Evolutionary conservation across 2,329 filamentous ascomycete species (phyloP).

Genomic region (Leptographium procerum): DNA sequence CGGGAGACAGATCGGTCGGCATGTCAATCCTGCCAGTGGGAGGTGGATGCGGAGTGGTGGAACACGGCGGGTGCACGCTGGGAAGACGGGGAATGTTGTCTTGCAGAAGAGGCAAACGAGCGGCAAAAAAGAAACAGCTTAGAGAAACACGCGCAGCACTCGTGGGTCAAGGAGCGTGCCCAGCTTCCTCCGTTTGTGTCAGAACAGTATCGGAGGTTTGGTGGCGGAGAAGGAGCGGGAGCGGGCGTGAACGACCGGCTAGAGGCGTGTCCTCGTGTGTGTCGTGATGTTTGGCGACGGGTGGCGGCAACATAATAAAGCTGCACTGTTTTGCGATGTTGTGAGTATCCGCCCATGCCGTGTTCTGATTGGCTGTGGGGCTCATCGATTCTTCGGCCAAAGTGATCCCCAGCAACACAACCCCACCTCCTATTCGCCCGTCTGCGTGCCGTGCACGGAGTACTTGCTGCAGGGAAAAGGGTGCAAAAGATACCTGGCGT

Average conservation of each 20-base stretch:
- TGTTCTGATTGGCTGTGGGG: constrained; percentile 24
- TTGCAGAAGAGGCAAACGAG: background rate
- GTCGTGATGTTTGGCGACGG: constrained; percentile 2
- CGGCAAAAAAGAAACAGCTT: too few relatives aligned
- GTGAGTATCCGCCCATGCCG: constrained; percentile 19
- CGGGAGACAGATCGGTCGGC: background rate
- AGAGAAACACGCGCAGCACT: background rate
- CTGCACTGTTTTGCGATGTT: constrained; percentile 25
- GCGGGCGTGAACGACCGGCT: background rate
- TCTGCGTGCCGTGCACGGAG: background rate
- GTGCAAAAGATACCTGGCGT: background rate
- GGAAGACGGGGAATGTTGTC: background rate
- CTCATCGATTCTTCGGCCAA: constrained; percentile 10
- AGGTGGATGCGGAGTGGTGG: background rate
- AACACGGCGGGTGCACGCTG: background rate
- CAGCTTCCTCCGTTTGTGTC: background rate
- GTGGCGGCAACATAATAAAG: background rate
- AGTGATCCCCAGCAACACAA: constrained; percentile 21
- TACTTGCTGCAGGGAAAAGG: background rate
- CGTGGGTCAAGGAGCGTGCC: background rate
- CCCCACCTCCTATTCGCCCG: constrained; percentile 7
- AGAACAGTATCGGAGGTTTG: background rate
- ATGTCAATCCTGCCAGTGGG: background rate
- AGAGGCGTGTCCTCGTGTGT: background rate
- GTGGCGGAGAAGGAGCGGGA: background rate